A percentile compares a stretch with the other conserved stretches of the same genome.
These are phyloP conservation scores for Gliomastix tumulicola DNA, from an alignment of 2,329 filamentous ascomycete species.

Conservation along the genomic window DNA sequence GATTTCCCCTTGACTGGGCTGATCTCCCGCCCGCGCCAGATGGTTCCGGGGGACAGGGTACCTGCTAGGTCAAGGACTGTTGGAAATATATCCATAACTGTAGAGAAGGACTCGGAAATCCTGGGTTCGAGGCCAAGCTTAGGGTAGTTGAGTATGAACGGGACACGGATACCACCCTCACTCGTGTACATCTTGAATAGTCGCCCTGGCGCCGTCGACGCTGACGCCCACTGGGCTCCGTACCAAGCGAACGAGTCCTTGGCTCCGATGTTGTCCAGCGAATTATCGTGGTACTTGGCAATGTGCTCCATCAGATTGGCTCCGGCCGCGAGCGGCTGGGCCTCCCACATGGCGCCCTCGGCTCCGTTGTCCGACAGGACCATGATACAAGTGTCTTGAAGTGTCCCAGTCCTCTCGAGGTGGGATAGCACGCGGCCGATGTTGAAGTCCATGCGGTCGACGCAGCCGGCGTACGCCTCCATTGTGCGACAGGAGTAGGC, in stretches of 20 bases:
- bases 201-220: constrained; percentile 24
- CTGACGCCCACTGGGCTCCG: constrained; percentile 45
- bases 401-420: constrained; percentile 34
- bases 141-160: constrained; percentile 9
- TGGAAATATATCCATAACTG: constrained; percentile 42
- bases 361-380: constrained; percentile 49
- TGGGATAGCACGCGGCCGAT: constrained; percentile 41
- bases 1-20: constrained; percentile 37
- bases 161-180: constrained; percentile 29
- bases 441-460: constrained; percentile 42
- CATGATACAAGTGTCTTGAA: constrained; percentile 45
- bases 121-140: not conserved
- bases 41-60: constrained; percentile 23
- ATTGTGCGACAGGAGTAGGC: constrained; percentile 8
- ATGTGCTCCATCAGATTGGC: constrained; percentile 9
- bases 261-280: constrained; percentile 47
- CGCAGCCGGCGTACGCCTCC: constrained; percentile 45
- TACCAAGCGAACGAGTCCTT: constrained; percentile 55
- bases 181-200: constrained; percentile 32
- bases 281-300: constrained; percentile 35
- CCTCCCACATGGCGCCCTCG: constrained; percentile 48
- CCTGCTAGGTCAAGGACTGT: constrained; percentile 39
- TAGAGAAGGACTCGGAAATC: constrained; percentile 16
- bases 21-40: constrained; percentile 35
- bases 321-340: constrained; percentile 41